Percentiles rank a stretch among this genome's conserved stretches.
Evolutionary conservation across 1,284 basidiomycete genomes (phyloP).

Genomic region (Neotropicomus parvogracilis): DNA sequence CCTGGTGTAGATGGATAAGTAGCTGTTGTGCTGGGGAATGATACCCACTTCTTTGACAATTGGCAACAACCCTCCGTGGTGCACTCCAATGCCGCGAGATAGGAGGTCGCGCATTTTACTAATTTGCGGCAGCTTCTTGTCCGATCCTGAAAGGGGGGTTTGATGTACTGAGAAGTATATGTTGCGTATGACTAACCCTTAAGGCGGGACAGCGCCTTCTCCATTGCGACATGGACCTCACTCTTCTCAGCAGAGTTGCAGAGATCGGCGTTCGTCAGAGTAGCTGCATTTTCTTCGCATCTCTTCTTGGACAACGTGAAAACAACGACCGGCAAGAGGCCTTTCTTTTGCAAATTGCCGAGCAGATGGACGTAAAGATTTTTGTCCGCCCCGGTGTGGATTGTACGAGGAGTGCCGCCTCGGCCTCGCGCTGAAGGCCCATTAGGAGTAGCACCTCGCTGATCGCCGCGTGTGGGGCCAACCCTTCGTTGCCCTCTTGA

Average conservation of each 20-base stretch:
- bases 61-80: constrained; percentile 95
- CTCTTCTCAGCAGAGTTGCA: constrained; percentile 90
- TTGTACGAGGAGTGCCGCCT: constrained; percentile 56
- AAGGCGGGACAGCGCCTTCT: constrained; percentile 86
- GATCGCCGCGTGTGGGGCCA: constrained; percentile 41
- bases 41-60: constrained; percentile 88
- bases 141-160: constrained; percentile 59
- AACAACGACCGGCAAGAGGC: constrained; percentile 89
- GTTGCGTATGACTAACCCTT: constrained; percentile 59
- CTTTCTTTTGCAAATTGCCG: constrained; percentile 80
- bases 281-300: constrained; percentile 95
- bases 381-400: constrained; percentile 73
- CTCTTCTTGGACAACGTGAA: constrained; percentile 97
- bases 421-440: constrained; percentile 40
- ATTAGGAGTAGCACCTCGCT: constrained; percentile 47
- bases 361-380: constrained; percentile 94
- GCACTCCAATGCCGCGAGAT: constrained; percentile 91
- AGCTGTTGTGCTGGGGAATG: background rate
- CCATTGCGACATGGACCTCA: constrained; percentile 92
- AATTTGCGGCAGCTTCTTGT: constrained; percentile 95
- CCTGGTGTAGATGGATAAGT: constrained; percentile 41
- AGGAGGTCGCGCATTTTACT: constrained; percentile 88
- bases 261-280: constrained; percentile 85
- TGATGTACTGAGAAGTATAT: constrained; percentile 7
- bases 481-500: constrained; percentile 54